phyloP scores from a whole-genome alignment of 371 early-diverging fungal species.

The Zopfochytrium polystomum region DNA sequence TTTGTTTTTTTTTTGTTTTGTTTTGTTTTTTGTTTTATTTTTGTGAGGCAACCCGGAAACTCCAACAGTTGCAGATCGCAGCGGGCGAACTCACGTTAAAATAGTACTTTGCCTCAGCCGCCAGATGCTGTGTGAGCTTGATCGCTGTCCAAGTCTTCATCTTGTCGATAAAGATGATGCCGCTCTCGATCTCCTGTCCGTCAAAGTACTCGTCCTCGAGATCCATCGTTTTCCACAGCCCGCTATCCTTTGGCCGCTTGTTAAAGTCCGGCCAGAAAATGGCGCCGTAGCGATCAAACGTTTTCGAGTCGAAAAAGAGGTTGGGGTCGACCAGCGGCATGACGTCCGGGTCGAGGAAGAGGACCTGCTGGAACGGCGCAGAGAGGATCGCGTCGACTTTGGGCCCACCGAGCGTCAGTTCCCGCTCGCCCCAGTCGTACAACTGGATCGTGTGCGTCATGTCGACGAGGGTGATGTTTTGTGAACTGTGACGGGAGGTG shows the following conservation, averaged over 20 bases:
- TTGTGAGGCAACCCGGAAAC: background rate
- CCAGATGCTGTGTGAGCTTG: background rate
- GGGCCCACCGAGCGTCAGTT: slow-evolving; percentile 2
- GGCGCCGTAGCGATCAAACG: slow-evolving; percentile 4
- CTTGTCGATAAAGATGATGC: background rate
- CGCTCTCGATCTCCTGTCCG: background rate
- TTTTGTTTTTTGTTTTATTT: background rate
- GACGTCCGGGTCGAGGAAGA: slow-evolving; percentile 17
- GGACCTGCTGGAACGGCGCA: slow-evolving; percentile 6
- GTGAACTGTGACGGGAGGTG: background rate
- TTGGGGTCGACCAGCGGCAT: slow-evolving; percentile 3
- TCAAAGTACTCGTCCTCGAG: background rate
- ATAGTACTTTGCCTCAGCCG: background rate
- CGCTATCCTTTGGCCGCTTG: background rate
- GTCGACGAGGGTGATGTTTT: background rate
- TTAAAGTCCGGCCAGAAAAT: slow-evolving; percentile 19
- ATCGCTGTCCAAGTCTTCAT: background rate
- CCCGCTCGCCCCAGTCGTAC: background rate
- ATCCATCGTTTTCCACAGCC: background rate
- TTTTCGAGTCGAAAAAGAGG: background rate
- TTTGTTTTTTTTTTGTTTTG: background rate
- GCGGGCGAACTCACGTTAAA: background rate
- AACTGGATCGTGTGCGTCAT: background rate
- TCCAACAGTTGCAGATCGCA: background rate
- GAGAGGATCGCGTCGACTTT: slow-evolving; percentile 15